phyloP scores from a whole-genome alignment of 306 rosid species.

The Medicago arabica region DNA sequence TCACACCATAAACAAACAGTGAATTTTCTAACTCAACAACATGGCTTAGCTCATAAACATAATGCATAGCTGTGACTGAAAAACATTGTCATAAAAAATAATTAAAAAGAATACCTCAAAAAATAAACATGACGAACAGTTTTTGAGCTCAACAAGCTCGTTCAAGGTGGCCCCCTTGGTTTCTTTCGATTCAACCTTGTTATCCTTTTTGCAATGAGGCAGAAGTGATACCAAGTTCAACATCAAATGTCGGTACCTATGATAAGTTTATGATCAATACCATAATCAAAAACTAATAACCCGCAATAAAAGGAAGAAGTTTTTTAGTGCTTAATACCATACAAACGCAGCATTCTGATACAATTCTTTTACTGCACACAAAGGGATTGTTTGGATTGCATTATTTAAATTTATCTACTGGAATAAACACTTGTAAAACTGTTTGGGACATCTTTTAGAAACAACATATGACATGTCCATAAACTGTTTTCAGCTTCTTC shows the following conservation, averaged over 20 bases:
- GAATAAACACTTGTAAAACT: not conserved
- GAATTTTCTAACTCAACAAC: constrained; percentile 18
- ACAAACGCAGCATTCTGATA: not conserved
- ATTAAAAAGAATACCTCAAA: constrained; percentile 69
- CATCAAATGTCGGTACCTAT: constrained; percentile 95
- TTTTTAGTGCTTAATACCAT: not conserved
- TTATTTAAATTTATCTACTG: not conserved
- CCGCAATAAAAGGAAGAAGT: not conserved
- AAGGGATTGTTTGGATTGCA: not conserved
- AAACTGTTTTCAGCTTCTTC: not conserved
- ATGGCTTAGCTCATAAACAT: not conserved
- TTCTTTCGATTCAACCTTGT: constrained; percentile 87
- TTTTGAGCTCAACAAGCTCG: constrained; percentile 87
- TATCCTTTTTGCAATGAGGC: constrained; percentile 97
- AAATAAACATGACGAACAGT: constrained; percentile 83
- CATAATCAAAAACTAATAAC: constrained; percentile 13
- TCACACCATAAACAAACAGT: not conserved
- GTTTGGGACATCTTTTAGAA: too few relatives aligned
- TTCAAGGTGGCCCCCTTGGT: constrained; percentile 86
- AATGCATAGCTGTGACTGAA: not conserved
- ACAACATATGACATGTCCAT: not conserved
- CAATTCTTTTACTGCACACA: not conserved
- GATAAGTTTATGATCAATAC: not conserved
- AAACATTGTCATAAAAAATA: not conserved
- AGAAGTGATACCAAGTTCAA: constrained; percentile 85